Evolutionary conservation across 371 early-diverging fungal species (phyloP), one percentile per base, ranked within the genome.

Genomic region (Funneliformis caledonium): DNA sequence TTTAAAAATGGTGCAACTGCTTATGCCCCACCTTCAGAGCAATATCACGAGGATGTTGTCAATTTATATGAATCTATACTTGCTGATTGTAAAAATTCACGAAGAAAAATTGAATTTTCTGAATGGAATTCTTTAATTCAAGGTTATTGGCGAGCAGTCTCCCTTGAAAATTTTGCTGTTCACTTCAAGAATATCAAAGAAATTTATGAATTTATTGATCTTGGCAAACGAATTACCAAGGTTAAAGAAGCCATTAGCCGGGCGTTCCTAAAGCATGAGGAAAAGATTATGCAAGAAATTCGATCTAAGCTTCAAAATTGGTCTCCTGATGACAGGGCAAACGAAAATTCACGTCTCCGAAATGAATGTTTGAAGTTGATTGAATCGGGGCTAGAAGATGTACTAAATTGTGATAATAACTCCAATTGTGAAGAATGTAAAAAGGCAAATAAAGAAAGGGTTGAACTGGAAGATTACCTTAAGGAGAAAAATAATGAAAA

Each of bases 181-280:
- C 80, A n/a, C 5, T 80, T 80, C n/a, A 80, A 80, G 52, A 80
- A 80, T 61, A 64, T 80, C 6, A 80, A 59, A 42, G 74, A 80
- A 61, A 80, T 80, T 26, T 72, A 72, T 52, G 74, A 80, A 72
- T 80, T 80, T 33, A 80, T 80, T 50, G 80, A 69, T 7, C 80
- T 42, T 19, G 80, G 80, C 9, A 42, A 80, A 22, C n/a, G 56
- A 60, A 80, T 73, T 10, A 60, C 59, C 45, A 80, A 72, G 12
- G n/a, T 80, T 33, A 80, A 80, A 11, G 80, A 80, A 56, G 45
- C 52, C 0, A 72, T 80, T 31, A 56, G 52, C 7, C 10, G 5
- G 16, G 50, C 80, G 22, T 80, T 80, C 56, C 42, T 26, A 22
- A 48, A 62, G n/a, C 80, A 80, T 76, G 69, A 43, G 65, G 72